phyloP scores from a whole-genome alignment of 2,329 filamentous ascomycete species.

The Fusarium agapanthi region DNA sequence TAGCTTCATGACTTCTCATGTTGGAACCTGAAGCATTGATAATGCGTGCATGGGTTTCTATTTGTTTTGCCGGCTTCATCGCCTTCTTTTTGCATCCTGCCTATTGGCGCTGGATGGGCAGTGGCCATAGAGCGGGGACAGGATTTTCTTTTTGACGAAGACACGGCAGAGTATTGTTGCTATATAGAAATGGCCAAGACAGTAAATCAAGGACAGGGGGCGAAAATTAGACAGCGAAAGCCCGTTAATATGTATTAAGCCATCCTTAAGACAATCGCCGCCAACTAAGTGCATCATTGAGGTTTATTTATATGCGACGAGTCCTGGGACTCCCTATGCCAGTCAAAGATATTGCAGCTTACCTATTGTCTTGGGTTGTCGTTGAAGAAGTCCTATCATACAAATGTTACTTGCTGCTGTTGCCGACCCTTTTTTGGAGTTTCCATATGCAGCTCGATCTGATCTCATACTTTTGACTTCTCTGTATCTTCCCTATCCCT shows the following conservation, averaged over 20 bases:
- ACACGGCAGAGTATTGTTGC: constrained; percentile 18
- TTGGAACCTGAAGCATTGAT: neutral
- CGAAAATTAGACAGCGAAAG: neutral
- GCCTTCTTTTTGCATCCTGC: constrained; percentile 8
- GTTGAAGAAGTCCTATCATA: neutral
- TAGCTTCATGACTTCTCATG: neutral
- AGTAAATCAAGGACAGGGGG: neutral
- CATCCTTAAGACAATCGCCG: neutral
- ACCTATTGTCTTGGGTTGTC: neutral
- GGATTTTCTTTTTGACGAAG: neutral
- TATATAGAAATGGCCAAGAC: constrained; percentile 7
- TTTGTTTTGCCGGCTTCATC: constrained; percentile 5
- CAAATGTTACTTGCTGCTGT: neutral
- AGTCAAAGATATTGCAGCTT: neutral
- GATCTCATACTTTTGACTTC: constrained; percentile 25
- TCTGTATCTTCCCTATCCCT: constrained; percentile 4
- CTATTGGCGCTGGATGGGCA: neutral
- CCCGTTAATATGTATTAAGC: neutral
- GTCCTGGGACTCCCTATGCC: neutral
- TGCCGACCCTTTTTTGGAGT: neutral
- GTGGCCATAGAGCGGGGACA: neutral
- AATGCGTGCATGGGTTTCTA: constrained; percentile 3
- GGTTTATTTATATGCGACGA: neutral
- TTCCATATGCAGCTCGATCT: constrained; percentile 1
- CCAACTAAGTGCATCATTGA: neutral